Conservation (phyloP, 495 filamentous ascomycete genomes). For the Aspergillus ellipticus region DNA sequence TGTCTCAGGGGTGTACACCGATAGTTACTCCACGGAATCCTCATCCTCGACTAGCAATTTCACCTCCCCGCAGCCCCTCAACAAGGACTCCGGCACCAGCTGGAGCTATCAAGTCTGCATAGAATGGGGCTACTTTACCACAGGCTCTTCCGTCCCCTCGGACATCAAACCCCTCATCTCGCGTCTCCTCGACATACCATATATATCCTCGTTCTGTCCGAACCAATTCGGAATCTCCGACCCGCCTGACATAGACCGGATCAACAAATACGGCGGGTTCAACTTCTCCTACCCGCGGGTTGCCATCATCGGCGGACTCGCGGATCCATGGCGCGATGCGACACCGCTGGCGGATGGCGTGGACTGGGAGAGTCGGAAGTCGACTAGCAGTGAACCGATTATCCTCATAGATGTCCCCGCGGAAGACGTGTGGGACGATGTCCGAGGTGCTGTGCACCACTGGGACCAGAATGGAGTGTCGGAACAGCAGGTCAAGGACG, state of each 20-base stretch:
- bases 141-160: constrained; percentile 58
- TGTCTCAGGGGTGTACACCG: constrained; percentile 19
- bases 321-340: constrained; percentile 67
- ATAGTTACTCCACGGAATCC: constrained; percentile 12
- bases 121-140: constrained; percentile 67
- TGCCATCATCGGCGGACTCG: constrained; percentile 63
- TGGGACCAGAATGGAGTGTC: constrained; percentile 71
- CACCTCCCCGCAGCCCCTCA: not conserved
- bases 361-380: constrained; percentile 31
- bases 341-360: constrained; percentile 56
- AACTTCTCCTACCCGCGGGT: constrained; percentile 60
- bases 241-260: constrained; percentile 49
- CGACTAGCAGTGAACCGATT: constrained; percentile 57
- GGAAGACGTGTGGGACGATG: constrained; percentile 21
- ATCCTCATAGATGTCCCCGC: constrained; percentile 48
- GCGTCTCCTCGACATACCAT: constrained; percentile 55
- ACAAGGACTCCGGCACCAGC: constrained; percentile 44
- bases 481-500: constrained; percentile 51
- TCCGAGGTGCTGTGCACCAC: constrained; percentile 57
- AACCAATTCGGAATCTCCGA: constrained; percentile 60
- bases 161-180: constrained; percentile 61
- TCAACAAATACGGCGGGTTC: constrained; percentile 71
- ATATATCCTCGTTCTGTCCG: constrained; percentile 49
- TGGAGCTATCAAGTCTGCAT: constrained; percentile 59
- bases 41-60: not conserved